A percentile compares a stretch with the other conserved stretches of the same genome.
Evolutionary conservation across 2,329 filamentous ascomycete genomes (phyloP).

Genomic region (Passalora sequoiae): DNA sequence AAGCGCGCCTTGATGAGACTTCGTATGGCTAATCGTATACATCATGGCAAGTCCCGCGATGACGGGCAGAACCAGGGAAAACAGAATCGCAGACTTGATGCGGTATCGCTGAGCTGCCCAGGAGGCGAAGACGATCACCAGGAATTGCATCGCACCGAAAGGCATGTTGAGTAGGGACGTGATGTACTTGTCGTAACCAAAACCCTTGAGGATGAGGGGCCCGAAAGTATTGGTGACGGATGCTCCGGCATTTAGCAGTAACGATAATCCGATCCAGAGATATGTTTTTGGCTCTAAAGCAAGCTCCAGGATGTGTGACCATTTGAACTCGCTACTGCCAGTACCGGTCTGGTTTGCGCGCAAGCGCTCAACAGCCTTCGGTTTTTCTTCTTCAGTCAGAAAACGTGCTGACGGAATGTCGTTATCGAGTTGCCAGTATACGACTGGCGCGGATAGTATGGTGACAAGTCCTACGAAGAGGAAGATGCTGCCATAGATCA

Average conservation of each 20-base stretch:
- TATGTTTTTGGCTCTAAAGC: conserved; percentile 47
- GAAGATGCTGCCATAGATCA: conserved; percentile 58
- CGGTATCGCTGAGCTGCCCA: conserved; percentile 54
- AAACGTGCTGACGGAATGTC: conserved; percentile 51
- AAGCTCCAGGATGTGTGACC: conserved; percentile 41
- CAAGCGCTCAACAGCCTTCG: conserved; percentile 46
- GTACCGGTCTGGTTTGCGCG: conserved; percentile 49
- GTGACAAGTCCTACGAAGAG: conserved; percentile 59
- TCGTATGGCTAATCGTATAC: conserved; percentile 47
- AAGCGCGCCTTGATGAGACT: conserved; percentile 44
- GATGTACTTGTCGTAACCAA: conserved; percentile 55
- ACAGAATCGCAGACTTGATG: conserved; percentile 54
- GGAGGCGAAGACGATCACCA: conserved; percentile 55
- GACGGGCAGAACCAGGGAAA: conserved; percentile 53
- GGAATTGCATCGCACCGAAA: conserved; percentile 57
- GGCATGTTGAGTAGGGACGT: conserved; percentile 63
- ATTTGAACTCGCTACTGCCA: conserved; percentile 44
- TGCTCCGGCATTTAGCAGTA: conserved; percentile 61
- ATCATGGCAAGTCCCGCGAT: conserved; percentile 56
- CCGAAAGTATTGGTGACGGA: conserved; percentile 61
- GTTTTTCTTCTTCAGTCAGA: conserved; percentile 43
- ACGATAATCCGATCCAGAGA: conserved; percentile 56
- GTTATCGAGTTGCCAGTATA: conserved; percentile 58
- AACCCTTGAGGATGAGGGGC: conserved; percentile 56
- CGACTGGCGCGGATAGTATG: conserved; percentile 51